These are phyloP conservation scores for Elongisporangium anandrum DNA, from an alignment of 352 stramenopile genomes.

Conservation along the genomic window DNA sequence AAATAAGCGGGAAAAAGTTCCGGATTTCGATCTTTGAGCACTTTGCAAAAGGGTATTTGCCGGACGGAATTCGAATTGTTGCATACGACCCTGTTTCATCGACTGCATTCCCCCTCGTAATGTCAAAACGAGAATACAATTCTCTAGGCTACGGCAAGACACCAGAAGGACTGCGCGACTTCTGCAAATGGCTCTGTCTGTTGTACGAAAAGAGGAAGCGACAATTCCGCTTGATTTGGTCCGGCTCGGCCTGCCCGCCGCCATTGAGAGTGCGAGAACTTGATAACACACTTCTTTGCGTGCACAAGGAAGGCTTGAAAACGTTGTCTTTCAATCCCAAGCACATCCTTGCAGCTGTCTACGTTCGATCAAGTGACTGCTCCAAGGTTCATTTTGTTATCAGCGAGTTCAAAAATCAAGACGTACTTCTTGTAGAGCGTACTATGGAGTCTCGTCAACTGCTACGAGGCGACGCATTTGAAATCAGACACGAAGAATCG, in stretches of 20 bases:
- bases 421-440: constrained; percentile 17
- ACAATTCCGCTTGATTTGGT: constrained; percentile 55
- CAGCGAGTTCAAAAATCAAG: constrained; percentile 10
- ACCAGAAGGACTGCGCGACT: constrained; percentile 25
- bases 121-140: constrained; percentile 40
- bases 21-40: constrained; percentile 35
- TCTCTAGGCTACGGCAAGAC: constrained; percentile 48
- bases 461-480: constrained; percentile 21
- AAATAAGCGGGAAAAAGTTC: constrained; percentile 41
- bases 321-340: constrained; percentile 1
- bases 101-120: constrained; percentile 21
- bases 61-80: constrained; percentile 43
- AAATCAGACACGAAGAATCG: constrained; percentile 9
- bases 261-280: constrained; percentile 50
- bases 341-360: constrained; percentile 28
- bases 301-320: constrained; percentile 59
- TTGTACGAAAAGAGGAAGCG: constrained; percentile 49
- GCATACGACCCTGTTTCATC: constrained; percentile 51
- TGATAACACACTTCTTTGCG: constrained; percentile 38
- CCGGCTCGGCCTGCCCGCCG: constrained; percentile 39
- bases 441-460: constrained; percentile 15
- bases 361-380: constrained; percentile 26
- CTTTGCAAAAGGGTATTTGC: constrained; percentile 35
- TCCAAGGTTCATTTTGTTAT: constrained; percentile 37
- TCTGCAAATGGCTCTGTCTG: constrained; percentile 60